phyloP scores from a whole-genome alignment of 495 filamentous ascomycete species.

The Neurospora discreta region DNA sequence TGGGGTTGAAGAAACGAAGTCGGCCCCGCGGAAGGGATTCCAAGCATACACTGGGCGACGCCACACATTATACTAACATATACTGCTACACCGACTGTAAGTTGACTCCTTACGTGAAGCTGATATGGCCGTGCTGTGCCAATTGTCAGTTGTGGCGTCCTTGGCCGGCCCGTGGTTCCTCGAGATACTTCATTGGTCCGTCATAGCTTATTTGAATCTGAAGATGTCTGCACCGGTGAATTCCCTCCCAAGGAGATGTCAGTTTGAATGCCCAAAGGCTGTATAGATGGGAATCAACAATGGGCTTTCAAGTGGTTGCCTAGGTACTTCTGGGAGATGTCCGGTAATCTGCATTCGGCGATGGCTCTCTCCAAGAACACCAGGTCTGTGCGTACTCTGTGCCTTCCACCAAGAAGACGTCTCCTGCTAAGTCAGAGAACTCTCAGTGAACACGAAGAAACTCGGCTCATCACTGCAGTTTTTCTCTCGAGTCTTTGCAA shows the following conservation, averaged over 20 bases:
- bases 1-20: neutral
- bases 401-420: neutral
- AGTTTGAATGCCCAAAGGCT: neutral
- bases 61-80: neutral
- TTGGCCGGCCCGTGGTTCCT: neutral
- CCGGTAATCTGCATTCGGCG: neutral
- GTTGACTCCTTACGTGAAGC: neutral
- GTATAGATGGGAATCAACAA: neutral
- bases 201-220: neutral
- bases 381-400: neutral
- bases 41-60: neutral
- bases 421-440: neutral
- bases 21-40: neutral
- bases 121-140: neutral
- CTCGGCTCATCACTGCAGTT: too few relatives aligned
- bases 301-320: neutral
- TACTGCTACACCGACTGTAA: neutral
- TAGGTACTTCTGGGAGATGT: neutral
- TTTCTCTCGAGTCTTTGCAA: too few relatives aligned
- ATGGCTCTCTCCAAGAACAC: neutral
- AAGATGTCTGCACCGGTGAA: neutral
- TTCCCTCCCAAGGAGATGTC: neutral
- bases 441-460: neutral
- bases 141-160: neutral
- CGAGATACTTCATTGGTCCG: neutral